Conservation (phyloP, 306 rosid genomes). For the Crataegus laevigata region DNA sequence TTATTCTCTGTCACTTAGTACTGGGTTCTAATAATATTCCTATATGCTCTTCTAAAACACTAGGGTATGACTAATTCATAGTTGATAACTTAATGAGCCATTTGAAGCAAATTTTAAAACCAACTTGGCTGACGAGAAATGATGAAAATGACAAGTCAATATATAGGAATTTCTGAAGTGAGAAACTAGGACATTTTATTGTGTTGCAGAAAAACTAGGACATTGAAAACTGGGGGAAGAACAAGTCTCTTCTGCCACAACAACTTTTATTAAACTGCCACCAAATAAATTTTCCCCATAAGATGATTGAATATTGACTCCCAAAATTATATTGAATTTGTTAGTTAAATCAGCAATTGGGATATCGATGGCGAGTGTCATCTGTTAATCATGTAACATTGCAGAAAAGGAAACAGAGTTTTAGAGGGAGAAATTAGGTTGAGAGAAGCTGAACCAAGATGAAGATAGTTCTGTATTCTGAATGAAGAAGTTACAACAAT, state of each 20-base stretch:
- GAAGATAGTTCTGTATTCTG: too few relatives aligned
- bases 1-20: too few relatives aligned
- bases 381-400: background rate
- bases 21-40: accelerated
- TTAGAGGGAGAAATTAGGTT: too few relatives aligned
- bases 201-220: too few relatives aligned
- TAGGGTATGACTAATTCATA: background rate
- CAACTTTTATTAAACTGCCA: background rate
- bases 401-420: too few relatives aligned
- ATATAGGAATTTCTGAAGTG: too few relatives aligned
- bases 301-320: background rate
- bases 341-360: background rate
- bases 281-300: background rate
- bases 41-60: background rate
- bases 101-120: too few relatives aligned
- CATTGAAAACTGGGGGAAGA: background rate
- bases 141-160: background rate
- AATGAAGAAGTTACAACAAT: too few relatives aligned
- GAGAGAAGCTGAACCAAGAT: too few relatives aligned
- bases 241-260: background rate
- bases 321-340: background rate
- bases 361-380: conserved; percentile 13
- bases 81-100: background rate
- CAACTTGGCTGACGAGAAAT: background rate
- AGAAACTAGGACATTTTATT: too few relatives aligned